phyloP scores from a whole-genome alignment of 371 early-diverging fungal species.

The Capillidium heterosporum region DNA sequence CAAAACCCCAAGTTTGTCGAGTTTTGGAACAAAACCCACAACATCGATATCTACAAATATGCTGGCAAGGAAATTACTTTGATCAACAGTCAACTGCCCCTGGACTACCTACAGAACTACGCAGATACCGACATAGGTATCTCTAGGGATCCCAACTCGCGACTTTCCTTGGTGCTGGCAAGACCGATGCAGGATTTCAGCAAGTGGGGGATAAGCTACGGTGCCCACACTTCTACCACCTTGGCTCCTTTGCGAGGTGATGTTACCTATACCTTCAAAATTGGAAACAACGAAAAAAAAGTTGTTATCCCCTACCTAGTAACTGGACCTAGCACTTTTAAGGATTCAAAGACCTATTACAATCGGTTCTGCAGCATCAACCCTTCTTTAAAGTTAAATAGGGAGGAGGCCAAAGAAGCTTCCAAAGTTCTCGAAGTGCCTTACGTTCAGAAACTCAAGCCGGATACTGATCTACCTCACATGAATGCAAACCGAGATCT shows the following conservation, averaged over 20 bases:
- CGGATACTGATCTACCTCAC: neutral
- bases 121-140: neutral
- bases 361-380: neutral
- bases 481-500: neutral
- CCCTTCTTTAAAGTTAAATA: neutral
- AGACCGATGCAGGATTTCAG: neutral
- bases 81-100: neutral
- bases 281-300: neutral
- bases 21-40: neutral
- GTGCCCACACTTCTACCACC: neutral
- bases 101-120: neutral
- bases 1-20: neutral
- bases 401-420: neutral
- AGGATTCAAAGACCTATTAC: neutral
- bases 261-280: neutral
- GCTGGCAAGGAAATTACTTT: neutral
- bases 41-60: neutral
- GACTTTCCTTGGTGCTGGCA: neutral
- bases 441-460: neutral
- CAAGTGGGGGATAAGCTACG: neutral
- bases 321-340: neutral
- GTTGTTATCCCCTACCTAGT: neutral
- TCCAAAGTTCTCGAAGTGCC: neutral
- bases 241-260: neutral
- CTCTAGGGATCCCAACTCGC: neutral